A percentile compares a stretch with the other conserved stretches of the same genome.
Conservation (phyloP, 164 flowering plant genomes). For the Magnolia kwangsiensis region DNA sequence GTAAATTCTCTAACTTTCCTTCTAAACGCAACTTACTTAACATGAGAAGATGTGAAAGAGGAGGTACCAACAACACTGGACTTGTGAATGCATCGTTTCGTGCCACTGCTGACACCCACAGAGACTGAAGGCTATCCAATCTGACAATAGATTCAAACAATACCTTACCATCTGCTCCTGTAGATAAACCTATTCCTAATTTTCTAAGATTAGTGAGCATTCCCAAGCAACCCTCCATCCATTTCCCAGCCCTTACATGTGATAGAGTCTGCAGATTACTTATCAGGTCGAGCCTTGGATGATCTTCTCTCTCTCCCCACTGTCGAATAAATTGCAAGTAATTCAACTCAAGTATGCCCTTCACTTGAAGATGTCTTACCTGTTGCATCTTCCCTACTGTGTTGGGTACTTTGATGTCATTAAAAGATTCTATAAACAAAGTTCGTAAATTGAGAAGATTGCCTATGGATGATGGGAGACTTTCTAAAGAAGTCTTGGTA, state of each 20-base stretch:
- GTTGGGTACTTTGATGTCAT: background rate
- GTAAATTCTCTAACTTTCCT: background rate
- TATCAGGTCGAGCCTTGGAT: background rate
- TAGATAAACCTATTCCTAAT: background rate
- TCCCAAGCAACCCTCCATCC: background rate
- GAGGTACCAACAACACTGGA: background rate
- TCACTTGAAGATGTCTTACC: constrained; percentile 15
- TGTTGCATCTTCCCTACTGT: constrained; percentile 18
- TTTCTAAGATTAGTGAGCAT: background rate
- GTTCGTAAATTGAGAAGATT: constrained; percentile 17
- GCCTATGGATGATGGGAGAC: background rate
- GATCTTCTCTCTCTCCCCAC: background rate
- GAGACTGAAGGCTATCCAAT: background rate
- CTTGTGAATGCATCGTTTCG: no score
- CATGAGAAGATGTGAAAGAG: background rate
- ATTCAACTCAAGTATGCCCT: no score
- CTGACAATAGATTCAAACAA: background rate
- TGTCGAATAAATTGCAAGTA: background rate
- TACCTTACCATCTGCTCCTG: background rate
- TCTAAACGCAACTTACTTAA: background rate
- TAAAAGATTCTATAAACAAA: constrained; percentile 3
- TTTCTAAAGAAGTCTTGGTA: no score
- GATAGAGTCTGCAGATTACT: background rate
- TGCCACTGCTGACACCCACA: background rate
- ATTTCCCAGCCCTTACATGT: background rate